A percentile compares a stretch with the other conserved stretches of the same genome.
Evolutionary conservation across 495 filamentous ascomycete genomes (phyloP).

Genomic region (Aspergillus sclerotioniger): DNA sequence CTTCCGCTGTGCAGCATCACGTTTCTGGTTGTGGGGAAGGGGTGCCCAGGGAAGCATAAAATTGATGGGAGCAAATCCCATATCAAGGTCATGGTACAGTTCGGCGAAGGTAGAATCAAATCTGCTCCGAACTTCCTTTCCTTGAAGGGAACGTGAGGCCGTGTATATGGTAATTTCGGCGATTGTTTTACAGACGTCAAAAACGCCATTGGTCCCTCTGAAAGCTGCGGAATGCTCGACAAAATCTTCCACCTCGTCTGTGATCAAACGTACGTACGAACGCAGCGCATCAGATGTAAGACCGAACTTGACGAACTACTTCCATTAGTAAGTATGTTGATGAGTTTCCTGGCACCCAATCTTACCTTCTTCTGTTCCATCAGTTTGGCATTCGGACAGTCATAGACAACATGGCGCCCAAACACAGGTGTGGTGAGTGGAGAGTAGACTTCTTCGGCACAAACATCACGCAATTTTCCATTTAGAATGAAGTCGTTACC

Average conservation of each 20-base stretch:
- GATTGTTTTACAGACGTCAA: constrained; percentile 55
- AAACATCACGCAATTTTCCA: constrained; percentile 59
- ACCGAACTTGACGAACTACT: constrained; percentile 65
- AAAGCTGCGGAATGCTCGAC: constrained; percentile 46
- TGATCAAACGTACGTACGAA: constrained; percentile 59
- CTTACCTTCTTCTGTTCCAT: constrained; percentile 69
- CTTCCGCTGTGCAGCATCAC: constrained; percentile 56
- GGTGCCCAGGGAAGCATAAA: constrained; percentile 64
- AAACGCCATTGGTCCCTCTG: constrained; percentile 42
- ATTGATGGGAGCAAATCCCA: constrained; percentile 64
- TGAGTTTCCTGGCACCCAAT: neutral
- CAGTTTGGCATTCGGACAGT: constrained; percentile 63
- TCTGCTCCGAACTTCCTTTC: constrained; percentile 59
- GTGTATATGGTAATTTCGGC: constrained; percentile 64
- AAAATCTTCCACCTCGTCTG: constrained; percentile 51
- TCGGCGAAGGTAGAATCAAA: constrained; percentile 63
- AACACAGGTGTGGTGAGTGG: constrained; percentile 62
- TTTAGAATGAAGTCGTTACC: constrained; percentile 65
- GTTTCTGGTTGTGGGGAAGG: constrained; percentile 59
- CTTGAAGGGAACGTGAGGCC: constrained; percentile 63
- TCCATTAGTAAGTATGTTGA: neutral
- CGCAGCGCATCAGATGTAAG: constrained; percentile 61
- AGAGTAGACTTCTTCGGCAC: constrained; percentile 63
- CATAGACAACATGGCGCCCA: constrained; percentile 63
- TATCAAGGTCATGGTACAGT: constrained; percentile 64